These are phyloP conservation scores for Corymbia maculata DNA, from an alignment of 345 rosid species.

Conservation along the genomic window DNA sequence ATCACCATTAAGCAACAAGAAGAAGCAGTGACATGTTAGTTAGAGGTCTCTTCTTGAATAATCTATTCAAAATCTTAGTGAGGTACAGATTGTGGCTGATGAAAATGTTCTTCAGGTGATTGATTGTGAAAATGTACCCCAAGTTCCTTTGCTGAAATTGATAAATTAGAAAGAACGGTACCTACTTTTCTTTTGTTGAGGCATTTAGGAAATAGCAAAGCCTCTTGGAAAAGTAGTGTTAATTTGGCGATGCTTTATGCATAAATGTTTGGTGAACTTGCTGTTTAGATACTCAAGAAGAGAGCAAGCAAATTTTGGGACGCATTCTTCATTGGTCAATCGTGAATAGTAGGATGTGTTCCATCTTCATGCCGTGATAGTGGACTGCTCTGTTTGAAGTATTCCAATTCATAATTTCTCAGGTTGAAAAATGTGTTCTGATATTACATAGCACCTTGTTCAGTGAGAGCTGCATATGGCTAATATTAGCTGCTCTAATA, in stretches of 20 bases:
- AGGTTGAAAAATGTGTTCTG: background rate
- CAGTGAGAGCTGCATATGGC: background rate
- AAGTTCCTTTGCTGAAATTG: background rate
- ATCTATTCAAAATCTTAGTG: background rate
- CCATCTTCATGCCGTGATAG: background rate
- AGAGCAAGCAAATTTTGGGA: background rate
- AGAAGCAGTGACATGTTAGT: background rate
- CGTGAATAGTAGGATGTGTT: background rate
- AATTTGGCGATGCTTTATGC: background rate
- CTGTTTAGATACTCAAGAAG: background rate
- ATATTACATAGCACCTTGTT: background rate
- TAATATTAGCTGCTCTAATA: background rate
- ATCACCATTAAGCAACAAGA: background rate
- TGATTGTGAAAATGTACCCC: background rate
- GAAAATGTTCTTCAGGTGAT: background rate
- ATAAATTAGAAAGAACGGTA: background rate
- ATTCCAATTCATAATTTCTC: background rate
- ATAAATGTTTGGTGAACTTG: background rate
- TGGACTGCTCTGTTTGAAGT: background rate
- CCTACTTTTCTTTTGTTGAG: background rate
- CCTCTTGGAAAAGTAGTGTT: background rate
- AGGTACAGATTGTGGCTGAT: background rate
- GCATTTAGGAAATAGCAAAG: background rate
- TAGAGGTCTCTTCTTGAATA: background rate
- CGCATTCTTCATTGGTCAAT: background rate